Conservation (phyloP, 108 stramenopile genomes). For the Conticribra guillardii region DNA sequence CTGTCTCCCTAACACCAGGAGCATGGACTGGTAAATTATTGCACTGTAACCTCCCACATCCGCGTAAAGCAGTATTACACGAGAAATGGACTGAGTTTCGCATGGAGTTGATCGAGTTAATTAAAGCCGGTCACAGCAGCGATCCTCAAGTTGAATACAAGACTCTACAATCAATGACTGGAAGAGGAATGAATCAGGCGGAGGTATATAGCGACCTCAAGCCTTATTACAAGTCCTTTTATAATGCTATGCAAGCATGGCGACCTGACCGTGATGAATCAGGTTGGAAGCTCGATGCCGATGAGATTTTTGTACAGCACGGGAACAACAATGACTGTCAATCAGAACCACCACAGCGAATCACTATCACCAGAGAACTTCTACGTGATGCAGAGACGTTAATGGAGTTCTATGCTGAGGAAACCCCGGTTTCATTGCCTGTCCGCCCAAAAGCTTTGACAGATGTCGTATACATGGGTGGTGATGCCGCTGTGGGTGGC, state of each 20-base stretch:
- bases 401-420: background rate
- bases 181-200: conserved; percentile 9
- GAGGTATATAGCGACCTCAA: conserved; percentile 1
- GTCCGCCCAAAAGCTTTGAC: background rate
- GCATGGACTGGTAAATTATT: too few species aligned
- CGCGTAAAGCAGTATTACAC: background rate
- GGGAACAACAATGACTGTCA: background rate
- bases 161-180: background rate
- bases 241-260: conserved; percentile 15
- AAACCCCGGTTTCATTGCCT: background rate
- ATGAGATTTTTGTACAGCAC: background rate
- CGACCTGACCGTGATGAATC: background rate
- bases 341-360: conserved; percentile 1
- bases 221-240: conserved; percentile 19
- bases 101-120: background rate
- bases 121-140: too few species aligned
- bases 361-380: background rate
- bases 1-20: background rate
- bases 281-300: conserved; percentile 9
- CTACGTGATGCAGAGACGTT: background rate
- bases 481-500: conserved; percentile 5
- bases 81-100: conserved; percentile 8
- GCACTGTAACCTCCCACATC: conserved; percentile 3
- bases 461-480: conserved; percentile 14
- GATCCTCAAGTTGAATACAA: background rate